These are phyloP conservation scores for Aspergillus sp. DNA, from an alignment of 2,329 filamentous ascomycete species.

Conservation along the genomic window DNA sequence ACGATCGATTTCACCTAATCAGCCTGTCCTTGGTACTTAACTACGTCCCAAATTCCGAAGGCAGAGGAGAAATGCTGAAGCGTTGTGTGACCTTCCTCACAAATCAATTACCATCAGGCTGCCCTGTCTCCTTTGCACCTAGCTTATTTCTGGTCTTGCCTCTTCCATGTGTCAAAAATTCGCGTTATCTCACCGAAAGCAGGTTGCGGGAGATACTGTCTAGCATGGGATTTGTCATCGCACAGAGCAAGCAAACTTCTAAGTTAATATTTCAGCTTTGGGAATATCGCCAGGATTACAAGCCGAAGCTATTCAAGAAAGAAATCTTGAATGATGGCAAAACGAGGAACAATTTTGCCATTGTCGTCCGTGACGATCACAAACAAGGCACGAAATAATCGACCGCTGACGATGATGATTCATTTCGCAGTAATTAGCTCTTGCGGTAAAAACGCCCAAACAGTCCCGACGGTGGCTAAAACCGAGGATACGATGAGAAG, in stretches of 20 bases:
- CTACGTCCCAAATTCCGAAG: constrained; percentile 72
- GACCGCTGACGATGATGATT: neutral
- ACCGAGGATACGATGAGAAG: constrained; percentile 63
- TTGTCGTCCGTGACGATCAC: constrained; percentile 50
- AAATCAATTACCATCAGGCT: constrained; percentile 10
- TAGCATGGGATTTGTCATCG: constrained; percentile 63
- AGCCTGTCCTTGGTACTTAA: constrained; percentile 91
- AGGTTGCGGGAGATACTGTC: constrained; percentile 67
- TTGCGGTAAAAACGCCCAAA: constrained; percentile 83
- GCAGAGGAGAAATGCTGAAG: constrained; percentile 77
- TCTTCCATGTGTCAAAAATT: constrained; percentile 80
- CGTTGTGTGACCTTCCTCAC: constrained; percentile 66
- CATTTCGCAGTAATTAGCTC: constrained; percentile 54
- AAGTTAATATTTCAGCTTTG: constrained; percentile 91
- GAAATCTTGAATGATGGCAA: constrained; percentile 67
- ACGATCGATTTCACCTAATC: constrained; percentile 76
- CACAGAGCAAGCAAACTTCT: constrained; percentile 64
- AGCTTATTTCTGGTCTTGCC: constrained; percentile 85
- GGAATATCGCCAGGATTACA: constrained; percentile 42
- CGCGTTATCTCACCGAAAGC: constrained; percentile 73
- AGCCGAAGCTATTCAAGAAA: constrained; percentile 54
- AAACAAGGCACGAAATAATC: neutral
- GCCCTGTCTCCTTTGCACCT: constrained; percentile 27
- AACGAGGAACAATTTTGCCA: constrained; percentile 82
- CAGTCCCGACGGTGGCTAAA: constrained; percentile 69